Conservation (phyloP, 495 filamentous ascomycete genomes). For the Chaetomium cochliodes region DNA sequence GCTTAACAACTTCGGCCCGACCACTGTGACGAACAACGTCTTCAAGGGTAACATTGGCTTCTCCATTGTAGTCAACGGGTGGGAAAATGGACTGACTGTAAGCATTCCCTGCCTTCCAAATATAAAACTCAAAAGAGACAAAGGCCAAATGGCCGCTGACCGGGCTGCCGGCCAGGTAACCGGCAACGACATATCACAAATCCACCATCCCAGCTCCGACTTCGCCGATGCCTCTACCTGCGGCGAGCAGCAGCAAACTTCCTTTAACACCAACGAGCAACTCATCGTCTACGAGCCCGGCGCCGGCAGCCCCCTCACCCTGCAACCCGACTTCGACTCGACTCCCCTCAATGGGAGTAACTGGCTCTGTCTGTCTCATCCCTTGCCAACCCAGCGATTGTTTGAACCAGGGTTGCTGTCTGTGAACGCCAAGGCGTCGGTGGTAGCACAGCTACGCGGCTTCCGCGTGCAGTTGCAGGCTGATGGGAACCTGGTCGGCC, state of each 20-base stretch:
- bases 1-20: too few relatives aligned
- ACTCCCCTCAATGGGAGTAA: neutral
- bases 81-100: neutral
- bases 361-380: too few relatives aligned
- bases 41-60: conserved; percentile 2
- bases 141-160: too few relatives aligned
- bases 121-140: too few relatives aligned
- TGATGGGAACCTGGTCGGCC: too few relatives aligned
- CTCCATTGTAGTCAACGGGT: conserved; percentile 2
- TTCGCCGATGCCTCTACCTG: neutral
- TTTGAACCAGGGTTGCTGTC: too few relatives aligned
- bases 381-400: too few relatives aligned
- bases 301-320: neutral
- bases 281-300: conserved; percentile 4
- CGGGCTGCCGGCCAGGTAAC: too few relatives aligned
- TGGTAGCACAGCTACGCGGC: too few relatives aligned
- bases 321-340: neutral
- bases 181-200: neutral
- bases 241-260: neutral
- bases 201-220: neutral
- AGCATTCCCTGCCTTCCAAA: neutral
- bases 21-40: too few relatives aligned
- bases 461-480: too few relatives aligned
- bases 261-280: neutral
- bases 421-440: too few relatives aligned